phyloP scores from a whole-genome alignment of 2,329 filamentous ascomycete genomes.

The Zasmidium angulare region DNA sequence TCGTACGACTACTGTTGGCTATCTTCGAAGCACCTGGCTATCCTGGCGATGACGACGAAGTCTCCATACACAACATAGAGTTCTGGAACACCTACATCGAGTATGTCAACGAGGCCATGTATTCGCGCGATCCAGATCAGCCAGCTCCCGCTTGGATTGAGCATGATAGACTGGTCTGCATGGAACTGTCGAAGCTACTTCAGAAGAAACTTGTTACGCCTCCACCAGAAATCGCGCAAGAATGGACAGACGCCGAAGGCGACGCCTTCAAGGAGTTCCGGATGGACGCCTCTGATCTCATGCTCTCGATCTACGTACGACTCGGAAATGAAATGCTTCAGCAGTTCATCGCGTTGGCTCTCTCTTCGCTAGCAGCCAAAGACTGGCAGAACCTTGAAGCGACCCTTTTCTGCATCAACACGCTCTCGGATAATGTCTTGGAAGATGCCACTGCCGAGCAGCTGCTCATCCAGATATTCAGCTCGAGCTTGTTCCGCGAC shows the following conservation, averaged over 20 bases:
- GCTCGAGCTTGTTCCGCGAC: conserved; percentile 56
- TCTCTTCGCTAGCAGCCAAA: conserved; percentile 40
- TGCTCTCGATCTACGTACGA: conserved; percentile 68
- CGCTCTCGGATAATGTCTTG: conserved; percentile 64
- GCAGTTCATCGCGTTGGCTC: conserved; percentile 47
- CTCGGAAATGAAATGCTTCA: conserved; percentile 47
- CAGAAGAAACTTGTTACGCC: conserved; percentile 53
- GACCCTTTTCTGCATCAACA: conserved; percentile 62
- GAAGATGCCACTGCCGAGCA: conserved; percentile 60
- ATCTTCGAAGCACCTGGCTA: conserved; percentile 66
- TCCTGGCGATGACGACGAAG: conserved; percentile 69
- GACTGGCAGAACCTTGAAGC: conserved; percentile 54
- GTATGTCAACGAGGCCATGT: conserved; percentile 58
- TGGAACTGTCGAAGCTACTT: conserved; percentile 46
- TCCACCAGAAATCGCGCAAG: conserved; percentile 53
- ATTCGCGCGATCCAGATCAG: conserved; percentile 46
- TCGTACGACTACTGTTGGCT: conserved; percentile 58
- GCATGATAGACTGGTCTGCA: conserved; percentile 58
- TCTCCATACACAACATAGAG: conserved; percentile 72
- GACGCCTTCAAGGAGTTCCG: conserved; percentile 58
- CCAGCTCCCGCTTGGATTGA: conserved; percentile 56
- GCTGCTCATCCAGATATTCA: conserved; percentile 63
- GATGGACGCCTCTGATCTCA: conserved; percentile 75
- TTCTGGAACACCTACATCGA: conserved; percentile 81
- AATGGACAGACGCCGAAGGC: conserved; percentile 67